A percentile compares a stretch with the other conserved stretches of the same genome.
Conservation (phyloP, 345 rosid species). For the Moricandia arvensis region DNA sequence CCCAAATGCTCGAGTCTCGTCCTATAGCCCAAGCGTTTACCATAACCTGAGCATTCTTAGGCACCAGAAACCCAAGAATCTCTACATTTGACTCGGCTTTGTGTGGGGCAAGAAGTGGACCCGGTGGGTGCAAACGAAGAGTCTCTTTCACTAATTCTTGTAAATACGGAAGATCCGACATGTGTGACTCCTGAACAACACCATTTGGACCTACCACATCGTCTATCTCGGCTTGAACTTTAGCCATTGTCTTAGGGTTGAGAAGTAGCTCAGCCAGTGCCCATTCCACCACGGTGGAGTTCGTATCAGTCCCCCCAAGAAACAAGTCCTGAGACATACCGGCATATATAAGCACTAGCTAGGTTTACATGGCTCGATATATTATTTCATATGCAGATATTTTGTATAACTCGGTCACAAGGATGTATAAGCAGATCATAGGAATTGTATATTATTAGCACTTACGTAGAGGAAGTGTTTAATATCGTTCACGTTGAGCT, state of each 20-base stretch:
- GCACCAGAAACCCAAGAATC: slow-evolving; percentile 9
- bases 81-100: slow-evolving; percentile 17
- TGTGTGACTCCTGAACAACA: slow-evolving; percentile 3
- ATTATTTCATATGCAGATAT: too few species aligned
- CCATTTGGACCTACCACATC: slow-evolving; percentile 21
- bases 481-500: slow-evolving; percentile 12
- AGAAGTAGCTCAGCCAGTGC: slow-evolving; percentile 61
- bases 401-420: too few species aligned
- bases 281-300: slow-evolving; percentile 64
- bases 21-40: slow-evolving; percentile 39
- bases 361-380: neutral
- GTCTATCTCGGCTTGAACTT: slow-evolving; percentile 51
- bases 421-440: too few species aligned
- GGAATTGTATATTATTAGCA: neutral
- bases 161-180: slow-evolving; percentile 1
- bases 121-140: slow-evolving; percentile 29
- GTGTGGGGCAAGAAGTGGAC: slow-evolving; percentile 15
- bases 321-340: slow-evolving; percentile 53
- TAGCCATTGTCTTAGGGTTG: slow-evolving; percentile 42
- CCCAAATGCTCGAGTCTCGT: slow-evolving; percentile 38
- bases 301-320: slow-evolving; percentile 60
- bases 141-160: slow-evolving; percentile 26
- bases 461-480: slow-evolving; percentile 40
- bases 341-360: neutral
- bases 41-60: slow-evolving; percentile 17